Conservation (phyloP, 2,329 filamentous ascomycete species). For the Fusarium drepaniforme region DNA sequence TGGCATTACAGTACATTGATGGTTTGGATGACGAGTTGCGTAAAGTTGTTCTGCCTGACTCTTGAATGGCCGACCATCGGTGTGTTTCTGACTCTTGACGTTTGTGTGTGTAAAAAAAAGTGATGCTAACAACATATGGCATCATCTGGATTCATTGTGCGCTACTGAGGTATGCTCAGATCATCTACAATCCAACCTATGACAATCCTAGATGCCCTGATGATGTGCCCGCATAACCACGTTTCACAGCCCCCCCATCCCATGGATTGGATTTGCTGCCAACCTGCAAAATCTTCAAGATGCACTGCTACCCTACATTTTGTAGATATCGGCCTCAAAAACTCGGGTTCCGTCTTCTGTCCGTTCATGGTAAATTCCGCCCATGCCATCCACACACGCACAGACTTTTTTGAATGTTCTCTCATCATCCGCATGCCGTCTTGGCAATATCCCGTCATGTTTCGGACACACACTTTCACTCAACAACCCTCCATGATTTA, state of each 20-base stretch:
- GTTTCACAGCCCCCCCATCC: constrained; percentile 30
- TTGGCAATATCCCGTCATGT: constrained; percentile 12
- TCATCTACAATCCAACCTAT: constrained; percentile 13
- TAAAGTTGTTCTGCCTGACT: constrained; percentile 18
- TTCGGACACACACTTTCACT: not conserved
- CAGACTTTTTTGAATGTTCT: not conserved
- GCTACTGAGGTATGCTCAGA: not conserved
- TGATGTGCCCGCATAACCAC: constrained; percentile 33
- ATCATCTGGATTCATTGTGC: constrained; percentile 12
- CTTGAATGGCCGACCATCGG: constrained; percentile 17
- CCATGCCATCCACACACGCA: constrained; percentile 3
- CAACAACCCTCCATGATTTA: not conserved
- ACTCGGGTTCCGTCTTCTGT: constrained; percentile 20
- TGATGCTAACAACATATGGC: not conserved
- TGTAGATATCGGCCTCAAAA: not conserved
- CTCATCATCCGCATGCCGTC: constrained; percentile 4
- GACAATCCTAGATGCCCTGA: constrained; percentile 17
- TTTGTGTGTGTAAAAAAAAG: too few relatives aligned
- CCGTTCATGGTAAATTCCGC: constrained; percentile 21
- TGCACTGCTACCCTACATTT: not conserved
- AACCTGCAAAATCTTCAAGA: constrained; percentile 3
- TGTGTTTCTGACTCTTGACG: constrained; percentile 7
- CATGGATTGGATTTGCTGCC: not conserved
- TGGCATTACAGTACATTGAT: constrained; percentile 28
- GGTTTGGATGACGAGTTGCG: constrained; percentile 8